Conservation (phyloP, 1,139 yeast species). For the Kodamaea suecica region DNA sequence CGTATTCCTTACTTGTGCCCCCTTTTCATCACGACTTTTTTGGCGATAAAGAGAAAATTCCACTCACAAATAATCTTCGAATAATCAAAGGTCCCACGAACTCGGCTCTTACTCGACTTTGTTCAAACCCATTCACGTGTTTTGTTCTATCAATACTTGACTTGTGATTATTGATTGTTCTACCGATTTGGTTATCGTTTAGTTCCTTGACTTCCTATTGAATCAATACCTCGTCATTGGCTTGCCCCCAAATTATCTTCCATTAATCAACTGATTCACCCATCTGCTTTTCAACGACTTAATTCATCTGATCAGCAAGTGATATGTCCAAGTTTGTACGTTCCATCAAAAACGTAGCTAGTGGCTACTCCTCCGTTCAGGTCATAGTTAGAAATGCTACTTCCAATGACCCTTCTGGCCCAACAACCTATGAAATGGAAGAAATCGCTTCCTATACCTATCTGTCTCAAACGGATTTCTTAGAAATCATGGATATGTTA, state of each 20-base stretch:
- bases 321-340: conserved; percentile 86
- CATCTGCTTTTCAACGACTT: no score
- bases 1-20: no score
- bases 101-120: no score
- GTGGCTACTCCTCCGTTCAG: conserved; percentile 86
- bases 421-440: conserved; percentile 78
- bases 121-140: no score
- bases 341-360: conserved; percentile 87
- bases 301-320: no score
- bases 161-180: no score
- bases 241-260: neutral
- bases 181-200: no score
- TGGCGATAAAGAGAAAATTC: neutral
- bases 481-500: conserved; percentile 93
- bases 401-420: conserved; percentile 84
- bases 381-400: conserved; percentile 91
- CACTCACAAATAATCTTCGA: neutral
- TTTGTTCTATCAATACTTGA: no score
- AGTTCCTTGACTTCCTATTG: no score
- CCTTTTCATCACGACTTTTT: neutral
- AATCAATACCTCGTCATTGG: no score
- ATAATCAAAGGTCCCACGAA: no score
- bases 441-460: conserved; percentile 77
- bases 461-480: conserved; percentile 68
- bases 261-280: no score